Conservation (phyloP, 306 rosid genomes). For the Arachis hypogaea region DNA sequence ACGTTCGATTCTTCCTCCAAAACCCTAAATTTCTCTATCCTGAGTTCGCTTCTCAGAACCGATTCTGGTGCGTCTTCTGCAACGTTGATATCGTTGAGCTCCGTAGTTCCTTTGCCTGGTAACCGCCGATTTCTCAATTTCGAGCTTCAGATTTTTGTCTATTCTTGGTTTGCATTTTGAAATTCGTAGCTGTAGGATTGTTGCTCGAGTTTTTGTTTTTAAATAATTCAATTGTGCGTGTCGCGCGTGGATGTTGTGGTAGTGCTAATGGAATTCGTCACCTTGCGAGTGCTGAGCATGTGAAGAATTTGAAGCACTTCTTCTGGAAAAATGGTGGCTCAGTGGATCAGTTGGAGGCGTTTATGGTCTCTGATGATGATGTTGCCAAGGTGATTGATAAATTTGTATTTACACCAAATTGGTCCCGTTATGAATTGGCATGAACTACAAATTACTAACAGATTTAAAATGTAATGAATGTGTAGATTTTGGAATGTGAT, state of each 20-base stretch:
- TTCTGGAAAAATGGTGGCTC: conserved; percentile 80
- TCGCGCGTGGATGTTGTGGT: conserved; percentile 22
- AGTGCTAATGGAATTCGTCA: conserved; percentile 79
- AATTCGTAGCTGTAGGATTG: neutral
- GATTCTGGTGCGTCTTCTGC: conserved; percentile 89
- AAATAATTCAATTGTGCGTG: neutral
- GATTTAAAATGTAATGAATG: neutral
- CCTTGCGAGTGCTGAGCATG: conserved; percentile 67
- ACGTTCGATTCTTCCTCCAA: conserved; percentile 64
- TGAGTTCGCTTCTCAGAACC: conserved; percentile 62
- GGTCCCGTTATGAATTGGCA: too few species aligned
- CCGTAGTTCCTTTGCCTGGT: conserved; percentile 72
- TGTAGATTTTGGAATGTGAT: conserved; percentile 3
- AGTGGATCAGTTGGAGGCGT: conserved; percentile 53
- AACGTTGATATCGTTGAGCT: conserved; percentile 61
- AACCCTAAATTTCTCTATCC: conserved; percentile 55
- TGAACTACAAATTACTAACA: neutral
- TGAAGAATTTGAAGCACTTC: conserved; percentile 83
- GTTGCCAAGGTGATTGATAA: conserved; percentile 57
- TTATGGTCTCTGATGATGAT: conserved; percentile 62
- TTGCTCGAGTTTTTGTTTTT: neutral
- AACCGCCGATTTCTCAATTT: neutral
- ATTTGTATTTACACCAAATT: too few species aligned
- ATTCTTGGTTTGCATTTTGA: neutral
- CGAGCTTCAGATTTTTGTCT: neutral